Percentiles rank a stretch among this genome's conserved stretches.
These are phyloP conservation scores for Eutrema yunnanense DNA, from an alignment of 345 rosid genomes.

Conservation along the genomic window DNA sequence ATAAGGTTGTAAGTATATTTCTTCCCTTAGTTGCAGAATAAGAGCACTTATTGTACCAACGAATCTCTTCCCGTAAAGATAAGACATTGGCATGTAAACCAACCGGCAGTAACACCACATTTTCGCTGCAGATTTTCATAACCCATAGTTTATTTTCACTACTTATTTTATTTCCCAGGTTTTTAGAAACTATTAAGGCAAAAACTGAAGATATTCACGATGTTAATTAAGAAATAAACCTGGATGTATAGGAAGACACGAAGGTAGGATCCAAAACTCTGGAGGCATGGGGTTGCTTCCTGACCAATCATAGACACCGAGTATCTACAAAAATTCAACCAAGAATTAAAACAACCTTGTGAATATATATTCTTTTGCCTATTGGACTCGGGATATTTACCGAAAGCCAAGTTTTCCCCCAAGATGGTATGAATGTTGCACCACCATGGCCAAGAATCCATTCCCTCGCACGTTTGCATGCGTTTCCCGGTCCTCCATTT, in stretches of 20 bases:
- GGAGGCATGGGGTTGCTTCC: slow-evolving; percentile 72
- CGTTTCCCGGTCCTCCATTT: slow-evolving; percentile 34
- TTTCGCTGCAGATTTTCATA: slow-evolving; percentile 34
- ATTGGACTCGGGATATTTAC: slow-evolving; percentile 3
- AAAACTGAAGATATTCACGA: not conserved
- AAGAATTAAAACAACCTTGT: not conserved
- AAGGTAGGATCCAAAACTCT: slow-evolving; percentile 61
- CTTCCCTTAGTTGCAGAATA: slow-evolving; percentile 43
- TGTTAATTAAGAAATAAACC: slow-evolving; percentile 21
- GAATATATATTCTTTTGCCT: not conserved
- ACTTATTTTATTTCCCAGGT: not conserved
- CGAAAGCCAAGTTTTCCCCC: slow-evolving; percentile 53
- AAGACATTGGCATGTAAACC: slow-evolving; percentile 71
- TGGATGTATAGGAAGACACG: slow-evolving; percentile 52
- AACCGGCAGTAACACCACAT: slow-evolving; percentile 64
- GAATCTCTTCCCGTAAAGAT: slow-evolving; percentile 55
- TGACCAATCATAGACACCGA: slow-evolving; percentile 53
- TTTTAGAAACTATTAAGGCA: not conserved
- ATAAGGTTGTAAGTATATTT: slow-evolving; percentile 46
- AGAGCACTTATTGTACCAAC: slow-evolving; percentile 55
- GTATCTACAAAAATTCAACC: slow-evolving; percentile 20
- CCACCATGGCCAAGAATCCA: slow-evolving; percentile 50
- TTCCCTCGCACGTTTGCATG: slow-evolving; percentile 33
- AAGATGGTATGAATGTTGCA: slow-evolving; percentile 37
- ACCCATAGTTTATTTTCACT: not conserved